Percentiles rank a stretch among this genome's conserved stretches.
Evolutionary conservation across 2,329 filamentous ascomycete species (phyloP).

Genomic region (Cordyceps sp.): DNA sequence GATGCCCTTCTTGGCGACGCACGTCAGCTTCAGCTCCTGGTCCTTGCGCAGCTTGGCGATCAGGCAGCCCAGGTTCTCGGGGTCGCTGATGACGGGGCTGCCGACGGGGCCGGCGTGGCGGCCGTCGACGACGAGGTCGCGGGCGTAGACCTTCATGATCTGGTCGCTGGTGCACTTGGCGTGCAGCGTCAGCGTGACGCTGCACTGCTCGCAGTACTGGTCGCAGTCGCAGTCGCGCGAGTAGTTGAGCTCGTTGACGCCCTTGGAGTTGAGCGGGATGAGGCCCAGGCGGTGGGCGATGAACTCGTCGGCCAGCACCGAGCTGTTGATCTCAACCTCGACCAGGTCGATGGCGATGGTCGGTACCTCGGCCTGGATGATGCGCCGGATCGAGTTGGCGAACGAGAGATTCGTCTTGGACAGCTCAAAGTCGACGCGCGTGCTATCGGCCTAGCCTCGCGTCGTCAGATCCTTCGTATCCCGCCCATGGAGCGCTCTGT

Average conservation of each 20-base stretch:
- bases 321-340: constrained; percentile 82
- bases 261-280: constrained; percentile 71
- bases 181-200: constrained; percentile 68
- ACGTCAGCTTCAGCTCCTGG: constrained; percentile 79
- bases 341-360: constrained; percentile 91
- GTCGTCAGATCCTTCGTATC: too few species aligned
- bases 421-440: constrained; percentile 82
- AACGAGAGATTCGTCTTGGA: constrained; percentile 79
- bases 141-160: constrained; percentile 86
- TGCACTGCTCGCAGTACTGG: constrained; percentile 83
- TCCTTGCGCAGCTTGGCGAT: constrained; percentile 82
- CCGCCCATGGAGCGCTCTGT: too few species aligned
- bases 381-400: constrained; percentile 80
- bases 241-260: constrained; percentile 70
- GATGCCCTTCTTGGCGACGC: constrained; percentile 95
- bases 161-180: constrained; percentile 74
- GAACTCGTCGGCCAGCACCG: constrained; percentile 93
- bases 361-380: constrained; percentile 85
- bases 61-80: constrained; percentile 63
- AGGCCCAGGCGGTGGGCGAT: constrained; percentile 83
- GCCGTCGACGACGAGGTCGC: constrained; percentile 62
- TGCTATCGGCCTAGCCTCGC: constrained; percentile 58
- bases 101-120: constrained; percentile 63
- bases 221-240: constrained; percentile 94
- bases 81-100: constrained; percentile 68